Evolutionary conservation across 805 yeast genomes (phyloP).

Genomic region (Alloascoidea africana): DNA sequence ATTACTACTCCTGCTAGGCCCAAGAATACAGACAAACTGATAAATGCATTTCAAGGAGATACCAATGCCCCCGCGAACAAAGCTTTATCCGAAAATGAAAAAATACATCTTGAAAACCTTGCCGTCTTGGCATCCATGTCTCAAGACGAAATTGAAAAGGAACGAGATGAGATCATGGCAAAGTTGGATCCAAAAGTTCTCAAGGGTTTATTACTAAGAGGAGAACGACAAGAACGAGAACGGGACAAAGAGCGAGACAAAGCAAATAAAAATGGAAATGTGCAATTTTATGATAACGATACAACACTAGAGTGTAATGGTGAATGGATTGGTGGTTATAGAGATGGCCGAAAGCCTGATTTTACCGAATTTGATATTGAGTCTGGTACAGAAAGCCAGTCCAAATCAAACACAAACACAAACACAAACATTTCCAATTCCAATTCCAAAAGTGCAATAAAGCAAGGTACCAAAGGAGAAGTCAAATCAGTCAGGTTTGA

Average conservation of each 20-base stretch:
- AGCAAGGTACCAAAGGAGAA: constrained; percentile 4
- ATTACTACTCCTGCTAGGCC: neutral
- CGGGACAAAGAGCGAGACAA: constrained; percentile 20
- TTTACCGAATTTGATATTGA: neutral
- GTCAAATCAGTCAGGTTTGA: constrained; percentile 3
- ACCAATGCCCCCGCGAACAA: constrained; percentile 3
- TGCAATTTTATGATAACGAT: constrained; percentile 22
- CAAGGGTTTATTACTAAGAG: constrained; percentile 22
- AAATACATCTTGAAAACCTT: constrained; percentile 65
- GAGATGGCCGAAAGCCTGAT: constrained; percentile 8
- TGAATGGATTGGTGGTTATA: constrained; percentile 17
- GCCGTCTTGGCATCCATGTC: constrained; percentile 46
- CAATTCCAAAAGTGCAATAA: constrained; percentile 7
- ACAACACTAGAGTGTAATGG: constrained; percentile 14
- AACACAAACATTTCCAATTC: neutral
- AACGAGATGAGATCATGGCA: constrained; percentile 51
- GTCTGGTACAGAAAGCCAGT: neutral
- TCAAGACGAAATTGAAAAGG: constrained; percentile 44
- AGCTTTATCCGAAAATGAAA: constrained; percentile 45
- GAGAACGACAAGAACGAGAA: constrained; percentile 26
- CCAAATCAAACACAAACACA: neutral
- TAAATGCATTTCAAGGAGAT: neutral
- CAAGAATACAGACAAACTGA: neutral
- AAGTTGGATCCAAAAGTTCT: constrained; percentile 56
- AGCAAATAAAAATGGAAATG: constrained; percentile 14